Percentiles rank a stretch among this genome's conserved stretches.
Conservation (phyloP, 75 land plant genomes). For the Sequoia sempervirens region DNA sequence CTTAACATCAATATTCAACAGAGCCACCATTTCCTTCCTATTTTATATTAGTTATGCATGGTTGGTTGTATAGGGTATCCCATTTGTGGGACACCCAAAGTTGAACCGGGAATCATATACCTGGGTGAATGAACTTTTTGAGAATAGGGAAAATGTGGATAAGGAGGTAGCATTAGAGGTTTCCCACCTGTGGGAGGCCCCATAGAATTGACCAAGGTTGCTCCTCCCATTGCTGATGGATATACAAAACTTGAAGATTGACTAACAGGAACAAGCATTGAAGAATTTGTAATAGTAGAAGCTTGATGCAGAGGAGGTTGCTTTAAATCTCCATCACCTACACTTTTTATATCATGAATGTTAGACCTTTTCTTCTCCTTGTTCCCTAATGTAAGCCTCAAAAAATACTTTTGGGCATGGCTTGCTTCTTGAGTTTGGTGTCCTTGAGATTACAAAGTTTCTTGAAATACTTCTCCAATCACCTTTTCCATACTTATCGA, state of each 20-base stretch:
- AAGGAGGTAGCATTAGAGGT: neutral
- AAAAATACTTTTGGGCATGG: too few relatives aligned
- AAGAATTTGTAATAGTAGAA: conserved; percentile 2
- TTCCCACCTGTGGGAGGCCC: neutral
- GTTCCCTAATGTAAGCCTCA: too few relatives aligned
- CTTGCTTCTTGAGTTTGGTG: too few relatives aligned
- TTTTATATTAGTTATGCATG: neutral
- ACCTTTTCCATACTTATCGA: too few relatives aligned
- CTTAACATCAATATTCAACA: neutral
- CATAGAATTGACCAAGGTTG: neutral
- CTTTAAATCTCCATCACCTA: conserved; percentile 17
- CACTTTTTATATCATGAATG: too few relatives aligned
- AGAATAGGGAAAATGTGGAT: neutral
- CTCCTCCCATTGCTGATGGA: neutral
- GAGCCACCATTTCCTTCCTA: neutral
- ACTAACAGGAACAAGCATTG: neutral
- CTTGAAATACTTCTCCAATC: too few relatives aligned
- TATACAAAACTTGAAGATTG: neutral
- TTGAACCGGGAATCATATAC: conserved; percentile 1
- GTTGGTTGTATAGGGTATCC: conserved; percentile 6
- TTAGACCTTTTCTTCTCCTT: too few relatives aligned
- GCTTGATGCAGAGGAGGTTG: conserved; percentile 8
- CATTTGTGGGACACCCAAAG: conserved; percentile 7
- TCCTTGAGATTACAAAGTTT: too few relatives aligned
- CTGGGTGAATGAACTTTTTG: conserved; percentile 5